Conservation (phyloP, 2,329 filamentous ascomycete species). For the Trichoderma polysporum region DNA sequence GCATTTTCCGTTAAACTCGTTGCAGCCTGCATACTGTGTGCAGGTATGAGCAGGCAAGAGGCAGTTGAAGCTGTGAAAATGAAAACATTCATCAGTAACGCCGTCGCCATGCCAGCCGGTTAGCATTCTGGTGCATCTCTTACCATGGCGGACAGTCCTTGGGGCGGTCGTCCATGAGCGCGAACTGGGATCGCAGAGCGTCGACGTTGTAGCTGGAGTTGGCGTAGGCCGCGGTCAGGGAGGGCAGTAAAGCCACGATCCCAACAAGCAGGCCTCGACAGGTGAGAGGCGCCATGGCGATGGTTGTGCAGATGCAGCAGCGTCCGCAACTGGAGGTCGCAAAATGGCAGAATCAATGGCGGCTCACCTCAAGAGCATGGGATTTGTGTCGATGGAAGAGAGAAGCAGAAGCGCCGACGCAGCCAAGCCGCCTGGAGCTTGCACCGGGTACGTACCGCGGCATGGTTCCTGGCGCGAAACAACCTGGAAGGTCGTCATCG, state of each 20-base stretch:
- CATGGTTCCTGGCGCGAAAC: slow-evolving; percentile 18
- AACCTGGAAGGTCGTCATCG: slow-evolving; percentile 21
- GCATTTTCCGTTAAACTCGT: slow-evolving; percentile 88
- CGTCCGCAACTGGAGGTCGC: slow-evolving; percentile 12
- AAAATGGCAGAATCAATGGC: neutral
- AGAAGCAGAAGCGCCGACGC: neutral
- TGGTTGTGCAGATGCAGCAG: slow-evolving; percentile 24
- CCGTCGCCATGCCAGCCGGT: neutral
- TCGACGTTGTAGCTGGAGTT: slow-evolving; percentile 60
- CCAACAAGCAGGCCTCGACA: slow-evolving; percentile 41
- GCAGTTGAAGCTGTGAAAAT: slow-evolving; percentile 81
- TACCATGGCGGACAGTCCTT: slow-evolving; percentile 77
- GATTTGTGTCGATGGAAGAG: neutral
- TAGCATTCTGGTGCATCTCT: slow-evolving; percentile 26
- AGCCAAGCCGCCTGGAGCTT: neutral
- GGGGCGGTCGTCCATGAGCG: slow-evolving; percentile 71
- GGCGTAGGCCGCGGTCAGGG: slow-evolving; percentile 39
- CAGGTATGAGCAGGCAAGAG: slow-evolving; percentile 89
- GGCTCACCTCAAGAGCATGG: neutral
- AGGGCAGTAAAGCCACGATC: slow-evolving; percentile 42
- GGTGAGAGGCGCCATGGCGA: slow-evolving; percentile 42
- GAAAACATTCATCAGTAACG: slow-evolving; percentile 22
- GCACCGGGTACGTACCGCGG: slow-evolving; percentile 17
- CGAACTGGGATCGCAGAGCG: slow-evolving; percentile 64
- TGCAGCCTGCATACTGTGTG: slow-evolving; percentile 86